These are phyloP conservation scores for Ananas comosus DNA, from an alignment of 176 grass and related monocot genomes.

Conservation along the genomic window DNA sequence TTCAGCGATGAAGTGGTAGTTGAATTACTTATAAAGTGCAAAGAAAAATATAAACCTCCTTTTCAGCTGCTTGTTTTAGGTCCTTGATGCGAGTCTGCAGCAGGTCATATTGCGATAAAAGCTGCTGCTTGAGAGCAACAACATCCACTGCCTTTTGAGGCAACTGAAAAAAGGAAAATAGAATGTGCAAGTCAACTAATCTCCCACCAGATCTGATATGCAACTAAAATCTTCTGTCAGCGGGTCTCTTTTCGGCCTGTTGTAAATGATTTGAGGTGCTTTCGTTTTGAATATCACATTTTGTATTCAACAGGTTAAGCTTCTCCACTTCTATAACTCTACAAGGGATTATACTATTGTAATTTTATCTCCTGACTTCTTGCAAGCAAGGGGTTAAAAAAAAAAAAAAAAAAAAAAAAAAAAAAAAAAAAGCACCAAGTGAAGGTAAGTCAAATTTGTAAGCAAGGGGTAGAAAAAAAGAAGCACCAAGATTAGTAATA, in stretches of 20 bases:
- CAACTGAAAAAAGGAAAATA: slow-evolving; percentile 43
- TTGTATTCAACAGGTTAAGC: no score
- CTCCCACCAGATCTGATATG: not conserved
- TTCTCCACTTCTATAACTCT: no score
- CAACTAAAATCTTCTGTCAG: not conserved
- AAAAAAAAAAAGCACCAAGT: no score
- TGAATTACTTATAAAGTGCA: not conserved
- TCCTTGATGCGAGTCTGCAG: slow-evolving; percentile 79
- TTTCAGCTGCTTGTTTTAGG: slow-evolving; percentile 62
- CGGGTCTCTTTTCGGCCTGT: not conserved
- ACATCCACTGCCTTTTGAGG: slow-evolving; percentile 65
- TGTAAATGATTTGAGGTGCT: not conserved
- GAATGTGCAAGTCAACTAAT: not conserved
- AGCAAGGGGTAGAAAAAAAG: no score
- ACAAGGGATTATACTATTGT: no score
- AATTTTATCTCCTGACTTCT: no score
- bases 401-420: no score
- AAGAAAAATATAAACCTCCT: slow-evolving; percentile 50
- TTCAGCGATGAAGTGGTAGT: no score
- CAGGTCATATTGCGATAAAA: slow-evolving; percentile 91
- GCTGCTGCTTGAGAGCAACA: slow-evolving; percentile 69
- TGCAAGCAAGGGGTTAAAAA: no score
- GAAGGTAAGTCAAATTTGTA: no score
- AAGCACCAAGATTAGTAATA: no score
- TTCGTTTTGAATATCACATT: not conserved